phyloP scores from a whole-genome alignment of 495 filamentous ascomycete genomes.

The Friedmanniomyces endolithicus region DNA sequence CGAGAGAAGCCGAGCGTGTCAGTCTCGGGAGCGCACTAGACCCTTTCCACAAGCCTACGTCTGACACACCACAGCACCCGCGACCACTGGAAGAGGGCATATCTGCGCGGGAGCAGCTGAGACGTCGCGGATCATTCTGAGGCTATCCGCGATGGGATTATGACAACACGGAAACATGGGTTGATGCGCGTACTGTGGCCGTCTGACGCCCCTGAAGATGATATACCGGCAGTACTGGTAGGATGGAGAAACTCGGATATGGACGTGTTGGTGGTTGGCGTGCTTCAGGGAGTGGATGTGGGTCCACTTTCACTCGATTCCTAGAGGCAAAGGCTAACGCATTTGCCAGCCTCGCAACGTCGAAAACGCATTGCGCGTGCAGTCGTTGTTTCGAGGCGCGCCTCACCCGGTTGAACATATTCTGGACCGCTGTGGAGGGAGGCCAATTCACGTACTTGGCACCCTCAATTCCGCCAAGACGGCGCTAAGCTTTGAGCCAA shows the following conservation, averaged over 20 bases:
- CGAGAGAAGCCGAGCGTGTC: slow-evolving; percentile 53
- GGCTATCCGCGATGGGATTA: slow-evolving; percentile 64
- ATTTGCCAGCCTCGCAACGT: slow-evolving; percentile 52
- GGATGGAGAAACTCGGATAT: slow-evolving; percentile 89
- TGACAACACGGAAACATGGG: slow-evolving; percentile 59
- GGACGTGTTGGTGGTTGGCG: slow-evolving; percentile 79
- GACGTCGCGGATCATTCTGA: slow-evolving; percentile 89
- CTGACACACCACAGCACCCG: slow-evolving; percentile 52
- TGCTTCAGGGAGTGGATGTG: slow-evolving; percentile 87
- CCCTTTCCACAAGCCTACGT: neutral
- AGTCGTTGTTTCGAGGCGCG: slow-evolving; percentile 70
- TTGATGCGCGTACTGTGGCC: slow-evolving; percentile 98
- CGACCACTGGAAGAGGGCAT: slow-evolving; percentile 70
- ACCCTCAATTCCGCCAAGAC: slow-evolving; percentile 50
- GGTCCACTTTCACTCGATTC: slow-evolving; percentile 12
- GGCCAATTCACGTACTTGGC: slow-evolving; percentile 75
- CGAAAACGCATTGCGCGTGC: slow-evolving; percentile 73
- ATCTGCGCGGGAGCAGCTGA: slow-evolving; percentile 88
- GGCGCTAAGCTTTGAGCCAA: slow-evolving; percentile 46
- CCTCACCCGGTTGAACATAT: slow-evolving; percentile 71
- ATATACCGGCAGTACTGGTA: slow-evolving; percentile 65
- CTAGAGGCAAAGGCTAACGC: neutral
- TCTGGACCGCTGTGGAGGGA: slow-evolving; percentile 69
- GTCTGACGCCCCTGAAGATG: slow-evolving; percentile 61
- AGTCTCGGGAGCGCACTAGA: slow-evolving; percentile 18